Conservation (phyloP, 768 basidiomycete species). For the Aureoboletus auriporus region DNA sequence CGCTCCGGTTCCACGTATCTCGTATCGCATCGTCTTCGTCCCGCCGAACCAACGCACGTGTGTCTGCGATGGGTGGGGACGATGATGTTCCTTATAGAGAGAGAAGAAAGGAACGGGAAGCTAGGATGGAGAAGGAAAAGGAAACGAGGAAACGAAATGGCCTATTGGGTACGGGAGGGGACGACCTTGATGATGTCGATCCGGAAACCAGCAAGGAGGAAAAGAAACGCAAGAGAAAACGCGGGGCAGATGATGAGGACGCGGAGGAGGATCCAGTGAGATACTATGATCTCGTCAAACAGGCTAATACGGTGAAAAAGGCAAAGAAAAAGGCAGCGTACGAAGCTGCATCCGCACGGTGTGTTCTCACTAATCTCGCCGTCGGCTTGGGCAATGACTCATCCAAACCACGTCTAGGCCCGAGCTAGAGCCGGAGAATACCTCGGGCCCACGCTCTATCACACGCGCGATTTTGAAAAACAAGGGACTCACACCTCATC, state of each 20-base stretch:
- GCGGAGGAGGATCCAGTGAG: slow-evolving; percentile 55
- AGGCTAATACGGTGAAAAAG: slow-evolving; percentile 65
- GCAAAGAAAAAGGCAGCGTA: slow-evolving; percentile 79
- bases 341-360: slow-evolving; percentile 63
- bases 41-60: slow-evolving; percentile 69
- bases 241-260: slow-evolving; percentile 35
- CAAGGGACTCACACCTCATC: slow-evolving; percentile 87
- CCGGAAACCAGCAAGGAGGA: slow-evolving; percentile 34
- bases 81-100: slow-evolving; percentile 93
- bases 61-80: slow-evolving; percentile 76
- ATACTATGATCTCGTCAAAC: slow-evolving; percentile 90
- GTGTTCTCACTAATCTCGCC: slow-evolving; percentile 21
- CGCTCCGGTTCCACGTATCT: slow-evolving; percentile 89
- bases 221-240: slow-evolving; percentile 37
- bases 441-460: slow-evolving; percentile 79
- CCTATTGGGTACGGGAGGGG: slow-evolving; percentile 49
- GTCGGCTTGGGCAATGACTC: slow-evolving; percentile 4
- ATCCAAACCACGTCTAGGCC: slow-evolving; percentile 20
- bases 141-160: slow-evolving; percentile 32
- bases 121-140: slow-evolving; percentile 45
- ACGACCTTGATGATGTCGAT: slow-evolving; percentile 60
- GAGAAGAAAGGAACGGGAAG: slow-evolving; percentile 59
- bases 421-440: slow-evolving; percentile 35
- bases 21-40: slow-evolving; percentile 82
- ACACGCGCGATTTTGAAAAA: slow-evolving; percentile 92